Conservation (phyloP, 1,284 basidiomycete species). For the Ceratobasidium sp. region DNA sequence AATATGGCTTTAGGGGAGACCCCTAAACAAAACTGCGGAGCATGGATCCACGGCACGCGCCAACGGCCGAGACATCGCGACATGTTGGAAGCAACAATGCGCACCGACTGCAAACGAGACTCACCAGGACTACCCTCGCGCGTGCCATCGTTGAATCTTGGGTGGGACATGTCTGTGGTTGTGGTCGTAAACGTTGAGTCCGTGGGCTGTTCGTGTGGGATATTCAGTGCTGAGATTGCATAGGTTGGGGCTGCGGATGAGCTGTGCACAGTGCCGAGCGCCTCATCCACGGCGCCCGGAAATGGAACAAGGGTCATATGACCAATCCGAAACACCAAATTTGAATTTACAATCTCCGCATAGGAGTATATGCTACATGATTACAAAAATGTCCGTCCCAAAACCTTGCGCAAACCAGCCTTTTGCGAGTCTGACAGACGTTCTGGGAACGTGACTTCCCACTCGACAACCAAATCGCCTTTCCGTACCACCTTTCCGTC, state of each 20-base stretch:
- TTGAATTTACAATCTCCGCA: constrained; percentile 30
- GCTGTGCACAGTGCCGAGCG: constrained; percentile 30
- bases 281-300: constrained; percentile 15
- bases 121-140: constrained; percentile 40
- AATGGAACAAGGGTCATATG: constrained; percentile 33
- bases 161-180: constrained; percentile 34
- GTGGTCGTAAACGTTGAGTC: constrained; percentile 21
- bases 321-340: not conserved
- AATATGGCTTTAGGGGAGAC: constrained; percentile 14
- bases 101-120: not conserved
- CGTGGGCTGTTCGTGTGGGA: constrained; percentile 22
- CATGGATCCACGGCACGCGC: constrained; percentile 12
- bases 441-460: constrained; percentile 88
- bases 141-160: constrained; percentile 29
- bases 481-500: constrained; percentile 75
- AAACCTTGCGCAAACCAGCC: constrained; percentile 78
- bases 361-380: constrained; percentile 39
- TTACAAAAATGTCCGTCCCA: constrained; percentile 53
- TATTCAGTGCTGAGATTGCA: not conserved
- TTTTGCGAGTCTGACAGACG: constrained; percentile 78
- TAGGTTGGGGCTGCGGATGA: constrained; percentile 22
- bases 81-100: constrained; percentile 11
- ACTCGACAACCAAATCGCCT: constrained; percentile 85
- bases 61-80: constrained; percentile 5
- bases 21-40: constrained; percentile 24